A percentile compares a stretch with the other conserved stretches of the same genome.
phyloP scores from a whole-genome alignment of 495 filamentous ascomycete species.

The Aspergillus diversus region DNA sequence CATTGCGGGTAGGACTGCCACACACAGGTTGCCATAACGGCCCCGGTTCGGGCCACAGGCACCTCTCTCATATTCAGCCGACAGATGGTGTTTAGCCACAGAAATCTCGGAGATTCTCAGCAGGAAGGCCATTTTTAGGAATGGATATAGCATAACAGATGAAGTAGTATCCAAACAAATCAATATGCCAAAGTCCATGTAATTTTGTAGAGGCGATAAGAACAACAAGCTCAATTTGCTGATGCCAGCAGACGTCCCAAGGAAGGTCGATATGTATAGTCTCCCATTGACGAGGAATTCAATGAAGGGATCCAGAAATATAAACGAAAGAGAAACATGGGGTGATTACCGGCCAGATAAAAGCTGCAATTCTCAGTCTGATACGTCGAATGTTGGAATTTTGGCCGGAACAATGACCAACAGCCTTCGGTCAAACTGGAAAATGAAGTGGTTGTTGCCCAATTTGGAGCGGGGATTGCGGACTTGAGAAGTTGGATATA shows the following conservation, averaged over 20 bases:
- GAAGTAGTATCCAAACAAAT: constrained; percentile 33
- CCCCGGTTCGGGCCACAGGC: constrained; percentile 38
- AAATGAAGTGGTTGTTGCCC: no score
- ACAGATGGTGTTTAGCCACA: constrained; percentile 43
- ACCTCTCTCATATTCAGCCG: constrained; percentile 35
- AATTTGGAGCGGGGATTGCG: no score
- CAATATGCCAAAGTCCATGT: constrained; percentile 37
- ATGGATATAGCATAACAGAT: constrained; percentile 29
- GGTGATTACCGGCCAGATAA: constrained; percentile 27
- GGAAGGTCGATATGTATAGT: constrained; percentile 29
- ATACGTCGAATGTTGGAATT: constrained; percentile 14
- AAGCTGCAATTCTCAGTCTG: constrained; percentile 33
- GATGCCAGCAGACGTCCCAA: constrained; percentile 29
- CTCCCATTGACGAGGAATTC: constrained; percentile 32
- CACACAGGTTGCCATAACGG: constrained; percentile 29
- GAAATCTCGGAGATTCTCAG: constrained; percentile 45
- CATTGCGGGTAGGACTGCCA: constrained; percentile 38
- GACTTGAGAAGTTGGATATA: no score
- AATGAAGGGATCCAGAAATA: constrained; percentile 34
- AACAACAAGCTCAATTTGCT: constrained; percentile 30
- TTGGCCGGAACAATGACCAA: no score
- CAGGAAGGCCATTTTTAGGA: constrained; percentile 40
- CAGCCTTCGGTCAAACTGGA: no score
- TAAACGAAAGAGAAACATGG: constrained; percentile 21
- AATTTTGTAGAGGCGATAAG: constrained; percentile 36